A percentile compares a stretch with the other conserved stretches of the same genome.
Evolutionary conservation across 768 basidiomycete species (phyloP).

Genomic region (Collybia sordida): DNA sequence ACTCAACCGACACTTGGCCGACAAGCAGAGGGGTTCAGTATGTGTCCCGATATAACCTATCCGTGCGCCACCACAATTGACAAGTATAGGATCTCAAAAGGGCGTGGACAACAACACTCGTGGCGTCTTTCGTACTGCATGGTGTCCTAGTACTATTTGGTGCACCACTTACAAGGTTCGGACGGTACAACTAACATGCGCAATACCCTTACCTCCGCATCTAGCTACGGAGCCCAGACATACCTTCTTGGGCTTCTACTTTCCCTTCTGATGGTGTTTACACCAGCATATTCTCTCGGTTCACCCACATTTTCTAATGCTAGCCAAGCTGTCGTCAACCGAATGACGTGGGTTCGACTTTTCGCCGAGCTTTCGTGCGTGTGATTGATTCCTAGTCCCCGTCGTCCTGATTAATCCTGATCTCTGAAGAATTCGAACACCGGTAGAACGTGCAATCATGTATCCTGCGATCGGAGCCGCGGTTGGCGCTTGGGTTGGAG

Average conservation of each 20-base stretch:
- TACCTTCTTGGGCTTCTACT: slow-evolving; percentile 68
- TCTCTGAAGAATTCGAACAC: slow-evolving; percentile 47
- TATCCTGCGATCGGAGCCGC: slow-evolving; percentile 76
- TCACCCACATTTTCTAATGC: slow-evolving; percentile 47
- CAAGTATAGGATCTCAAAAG: slow-evolving; percentile 44
- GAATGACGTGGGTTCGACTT: slow-evolving; percentile 73
- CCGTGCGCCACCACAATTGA: background rate
- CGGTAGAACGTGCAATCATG: slow-evolving; percentile 74
- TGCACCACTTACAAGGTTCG: slow-evolving; percentile 59
- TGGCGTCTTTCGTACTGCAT: slow-evolving; percentile 47
- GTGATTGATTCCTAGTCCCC: background rate
- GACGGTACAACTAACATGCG: slow-evolving; percentile 10
- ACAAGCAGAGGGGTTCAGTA: slow-evolving; percentile 39
- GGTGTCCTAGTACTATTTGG: slow-evolving; percentile 65
- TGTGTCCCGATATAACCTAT: slow-evolving; percentile 14
- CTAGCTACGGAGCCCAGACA: slow-evolving; percentile 58
- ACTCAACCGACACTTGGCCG: slow-evolving; percentile 37
- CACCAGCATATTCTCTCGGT: slow-evolving; percentile 72
- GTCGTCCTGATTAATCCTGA: background rate
- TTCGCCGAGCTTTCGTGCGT: slow-evolving; percentile 84
- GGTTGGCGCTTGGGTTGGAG: slow-evolving; percentile 79
- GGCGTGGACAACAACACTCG: slow-evolving; percentile 54
- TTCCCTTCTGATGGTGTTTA: slow-evolving; percentile 61
- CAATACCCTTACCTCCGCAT: slow-evolving; percentile 3
- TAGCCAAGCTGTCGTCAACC: slow-evolving; percentile 46